Percentiles rank a stretch among this genome's conserved stretches.
phyloP scores from a whole-genome alignment of 2,329 filamentous ascomycete genomes.

The Fusarium domesticum region DNA sequence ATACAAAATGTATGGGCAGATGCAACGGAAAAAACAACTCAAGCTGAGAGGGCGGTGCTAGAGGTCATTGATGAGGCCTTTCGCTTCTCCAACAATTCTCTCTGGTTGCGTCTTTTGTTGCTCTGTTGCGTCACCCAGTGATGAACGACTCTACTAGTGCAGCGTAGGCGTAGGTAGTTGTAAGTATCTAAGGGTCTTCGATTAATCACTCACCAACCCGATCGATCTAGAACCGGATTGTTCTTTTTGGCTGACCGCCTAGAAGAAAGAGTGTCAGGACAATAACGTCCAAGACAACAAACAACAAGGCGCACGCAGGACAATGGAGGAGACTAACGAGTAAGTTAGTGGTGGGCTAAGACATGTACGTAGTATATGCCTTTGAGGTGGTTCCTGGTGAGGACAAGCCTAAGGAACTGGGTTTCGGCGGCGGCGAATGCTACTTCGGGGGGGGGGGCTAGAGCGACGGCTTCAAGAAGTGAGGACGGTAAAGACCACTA shows the following conservation, averaged over 20 bases:
- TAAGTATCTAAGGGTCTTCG: too few species aligned
- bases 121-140: background rate
- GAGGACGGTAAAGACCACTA: background rate
- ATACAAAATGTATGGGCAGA: conserved; percentile 19
- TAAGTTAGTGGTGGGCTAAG: background rate
- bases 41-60: too few species aligned
- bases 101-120: background rate
- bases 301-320: background rate
- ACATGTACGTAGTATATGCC: background rate
- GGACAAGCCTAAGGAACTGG: conserved; percentile 15
- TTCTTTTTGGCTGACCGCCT: background rate
- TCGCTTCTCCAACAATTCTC: background rate
- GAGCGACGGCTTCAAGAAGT: too few species aligned
- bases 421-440: conserved; percentile 18
- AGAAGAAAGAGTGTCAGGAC: background rate
- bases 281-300: background rate
- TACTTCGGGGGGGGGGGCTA: too few species aligned
- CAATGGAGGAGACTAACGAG: background rate
- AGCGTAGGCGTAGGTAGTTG: too few species aligned
- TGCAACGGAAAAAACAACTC: too few species aligned
- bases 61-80: too few species aligned
- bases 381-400: conserved; percentile 1
- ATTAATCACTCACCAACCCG: background rate
- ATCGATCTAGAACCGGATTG: background rate
- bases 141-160: too few species aligned